A percentile compares a stretch with the other conserved stretches of the same genome.
Conservation (phyloP, 352 stramenopile species). For the Phytophthora tentaculata region DNA sequence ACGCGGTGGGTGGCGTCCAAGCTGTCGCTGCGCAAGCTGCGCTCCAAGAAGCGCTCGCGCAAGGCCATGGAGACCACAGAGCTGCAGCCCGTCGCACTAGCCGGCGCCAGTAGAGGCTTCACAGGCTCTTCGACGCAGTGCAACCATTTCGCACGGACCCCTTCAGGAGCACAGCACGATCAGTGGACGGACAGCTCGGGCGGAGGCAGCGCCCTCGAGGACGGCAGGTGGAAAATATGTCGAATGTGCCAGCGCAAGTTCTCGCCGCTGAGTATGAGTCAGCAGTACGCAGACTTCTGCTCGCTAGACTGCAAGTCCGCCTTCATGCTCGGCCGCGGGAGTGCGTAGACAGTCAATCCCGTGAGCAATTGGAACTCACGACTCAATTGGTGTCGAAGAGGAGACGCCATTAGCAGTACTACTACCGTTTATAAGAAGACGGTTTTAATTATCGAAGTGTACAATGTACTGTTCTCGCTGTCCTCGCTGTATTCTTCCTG, state of each 20-base stretch:
- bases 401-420: background rate
- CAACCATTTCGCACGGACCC: slow-evolving; percentile 43
- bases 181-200: slow-evolving; percentile 32
- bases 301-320: slow-evolving; percentile 55
- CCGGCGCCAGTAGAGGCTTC: slow-evolving; percentile 44
- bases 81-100: slow-evolving; percentile 42
- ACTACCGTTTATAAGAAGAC: no score
- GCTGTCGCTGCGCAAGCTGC: slow-evolving; percentile 33
- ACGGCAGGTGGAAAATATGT: slow-evolving; percentile 36
- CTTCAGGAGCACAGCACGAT: slow-evolving; percentile 19
- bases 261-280: slow-evolving; percentile 34
- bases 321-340: slow-evolving; percentile 36
- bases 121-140: slow-evolving; percentile 41
- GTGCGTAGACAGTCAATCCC: slow-evolving; percentile 6
- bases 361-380: slow-evolving; percentile 9
- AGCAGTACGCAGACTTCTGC: slow-evolving; percentile 42
- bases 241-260: slow-evolving; percentile 49
- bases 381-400: background rate
- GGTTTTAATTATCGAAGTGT: no score
- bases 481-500: no score
- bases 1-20: slow-evolving; percentile 39
- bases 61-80: slow-evolving; percentile 33
- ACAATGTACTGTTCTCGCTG: no score
- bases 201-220: background rate
- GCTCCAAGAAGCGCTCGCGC: slow-evolving; percentile 24